Evolutionary conservation across 2,329 filamentous ascomycete genomes (phyloP).

Genomic region (Botrytis sinoallii): DNA sequence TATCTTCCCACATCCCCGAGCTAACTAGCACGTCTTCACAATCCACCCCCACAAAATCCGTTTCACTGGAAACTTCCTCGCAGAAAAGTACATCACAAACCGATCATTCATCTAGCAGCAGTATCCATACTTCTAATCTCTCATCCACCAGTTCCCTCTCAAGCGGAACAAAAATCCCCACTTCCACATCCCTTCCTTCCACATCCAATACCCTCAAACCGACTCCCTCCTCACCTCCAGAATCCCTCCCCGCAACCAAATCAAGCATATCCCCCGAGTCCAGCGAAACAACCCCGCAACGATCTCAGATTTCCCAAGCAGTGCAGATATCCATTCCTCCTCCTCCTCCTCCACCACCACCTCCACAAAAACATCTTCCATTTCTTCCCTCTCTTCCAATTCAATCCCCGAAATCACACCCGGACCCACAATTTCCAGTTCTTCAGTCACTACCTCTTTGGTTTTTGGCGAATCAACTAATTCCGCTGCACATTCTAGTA

Average conservation of each 20-base stretch:
- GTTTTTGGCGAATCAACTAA: background rate
- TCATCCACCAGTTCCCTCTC: background rate
- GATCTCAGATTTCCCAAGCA: background rate
- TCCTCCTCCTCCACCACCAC: too few species aligned
- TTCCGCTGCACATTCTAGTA: background rate
- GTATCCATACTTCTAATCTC: background rate
- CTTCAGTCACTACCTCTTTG: background rate
- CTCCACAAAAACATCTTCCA: background rate
- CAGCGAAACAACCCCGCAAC: background rate
- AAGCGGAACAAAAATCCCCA: background rate
- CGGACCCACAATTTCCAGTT: background rate
- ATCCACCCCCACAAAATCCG: background rate
- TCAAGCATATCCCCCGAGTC: background rate
- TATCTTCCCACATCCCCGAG: background rate
- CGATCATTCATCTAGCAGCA: background rate
- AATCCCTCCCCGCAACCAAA: background rate
- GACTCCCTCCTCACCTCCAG: background rate
- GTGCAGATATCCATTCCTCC: background rate
- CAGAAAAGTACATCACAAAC: background rate
- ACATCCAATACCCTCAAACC: background rate
- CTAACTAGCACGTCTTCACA: too few species aligned
- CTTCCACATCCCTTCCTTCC: background rate
- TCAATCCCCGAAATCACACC: background rate
- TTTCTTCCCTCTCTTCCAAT: background rate
- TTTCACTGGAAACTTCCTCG: background rate